phyloP scores from a whole-genome alignment of 768 basidiomycete genomes.

The Artomyces pyxidatus region DNA sequence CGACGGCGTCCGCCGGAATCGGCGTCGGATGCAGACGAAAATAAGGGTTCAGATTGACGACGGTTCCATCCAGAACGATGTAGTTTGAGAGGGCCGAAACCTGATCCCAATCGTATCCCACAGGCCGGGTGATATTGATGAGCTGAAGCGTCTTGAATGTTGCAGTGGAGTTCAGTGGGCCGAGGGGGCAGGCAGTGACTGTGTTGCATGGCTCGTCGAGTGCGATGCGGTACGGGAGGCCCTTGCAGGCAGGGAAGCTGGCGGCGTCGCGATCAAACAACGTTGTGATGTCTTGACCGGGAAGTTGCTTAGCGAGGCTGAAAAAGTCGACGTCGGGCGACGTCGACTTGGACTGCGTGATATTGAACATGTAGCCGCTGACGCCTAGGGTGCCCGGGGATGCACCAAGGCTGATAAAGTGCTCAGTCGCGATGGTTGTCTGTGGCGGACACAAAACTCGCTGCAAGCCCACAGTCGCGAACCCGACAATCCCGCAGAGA shows the following conservation, averaged over 20 bases:
- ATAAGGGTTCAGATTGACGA: slow-evolving; percentile 90
- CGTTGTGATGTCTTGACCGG: slow-evolving; percentile 89
- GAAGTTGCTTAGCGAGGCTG: slow-evolving; percentile 39
- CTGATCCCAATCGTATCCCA: slow-evolving; percentile 91
- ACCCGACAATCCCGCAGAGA: slow-evolving; percentile 76
- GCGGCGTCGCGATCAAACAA: slow-evolving; percentile 65
- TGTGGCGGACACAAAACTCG: slow-evolving; percentile 79
- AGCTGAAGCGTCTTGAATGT: slow-evolving; percentile 59
- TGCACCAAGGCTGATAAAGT: slow-evolving; percentile 43
- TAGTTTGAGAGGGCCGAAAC: slow-evolving; percentile 64
- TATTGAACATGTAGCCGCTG: slow-evolving; percentile 70
- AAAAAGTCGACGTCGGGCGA: slow-evolving; percentile 46
- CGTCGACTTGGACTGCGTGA: slow-evolving; percentile 42
- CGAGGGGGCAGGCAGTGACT: slow-evolving; percentile 58
- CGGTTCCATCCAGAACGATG: slow-evolving; percentile 87
- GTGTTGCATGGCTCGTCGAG: slow-evolving; percentile 64
- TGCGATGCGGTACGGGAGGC: slow-evolving; percentile 59
- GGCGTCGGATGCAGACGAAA: slow-evolving; percentile 60
- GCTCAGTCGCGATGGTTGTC: slow-evolving; percentile 35
- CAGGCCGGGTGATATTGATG: slow-evolving; percentile 52
- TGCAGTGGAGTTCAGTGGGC: slow-evolving; percentile 42
- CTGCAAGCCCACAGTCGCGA: slow-evolving; percentile 91
- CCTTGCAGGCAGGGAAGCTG: slow-evolving; percentile 58
- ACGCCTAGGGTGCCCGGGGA: slow-evolving; percentile 61
- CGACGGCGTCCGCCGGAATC: slow-evolving; percentile 69